phyloP scores from a whole-genome alignment of 305 asterid genomes.

The Fraxinus nigra region DNA sequence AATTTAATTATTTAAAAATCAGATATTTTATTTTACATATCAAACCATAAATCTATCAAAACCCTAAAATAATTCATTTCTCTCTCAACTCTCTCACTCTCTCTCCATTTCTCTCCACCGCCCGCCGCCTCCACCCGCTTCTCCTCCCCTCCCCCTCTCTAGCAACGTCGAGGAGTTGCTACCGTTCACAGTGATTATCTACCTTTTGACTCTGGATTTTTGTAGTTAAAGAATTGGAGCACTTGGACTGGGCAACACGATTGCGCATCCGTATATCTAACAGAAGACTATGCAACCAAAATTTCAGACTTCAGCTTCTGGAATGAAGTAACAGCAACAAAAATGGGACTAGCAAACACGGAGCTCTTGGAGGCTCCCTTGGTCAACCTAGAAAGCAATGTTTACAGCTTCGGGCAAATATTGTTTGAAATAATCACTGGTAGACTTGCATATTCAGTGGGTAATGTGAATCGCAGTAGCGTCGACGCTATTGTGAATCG shows the following conservation, averaged over 20 bases:
- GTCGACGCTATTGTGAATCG: no score
- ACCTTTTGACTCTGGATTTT: neutral
- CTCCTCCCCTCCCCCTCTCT: no score
- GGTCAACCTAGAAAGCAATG: slow-evolving; percentile 30
- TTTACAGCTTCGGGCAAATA: slow-evolving; percentile 36
- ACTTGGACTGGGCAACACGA: slow-evolving; percentile 43
- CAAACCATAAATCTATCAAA: no score
- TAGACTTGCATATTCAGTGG: slow-evolving; percentile 24
- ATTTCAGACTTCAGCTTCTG: slow-evolving; percentile 37
- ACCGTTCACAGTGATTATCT: neutral
- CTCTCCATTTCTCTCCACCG: no score
- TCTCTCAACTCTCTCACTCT: no score
- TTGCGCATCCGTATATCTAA: slow-evolving; percentile 40
- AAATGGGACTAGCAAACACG: slow-evolving; percentile 18
- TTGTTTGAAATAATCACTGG: slow-evolving; percentile 44
- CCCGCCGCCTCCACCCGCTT: no score
- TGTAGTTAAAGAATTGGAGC: slow-evolving; percentile 46
- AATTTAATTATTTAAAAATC: no score
- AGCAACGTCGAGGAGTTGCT: no score
- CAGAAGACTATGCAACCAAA: slow-evolving; percentile 55
- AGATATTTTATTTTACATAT: no score
- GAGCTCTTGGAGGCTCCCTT: slow-evolving; percentile 25
- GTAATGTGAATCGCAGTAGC: neutral
- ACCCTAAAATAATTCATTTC: no score
- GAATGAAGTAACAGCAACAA: slow-evolving; percentile 28